Evolutionary conservation across 2,329 filamentous ascomycete genomes (phyloP).

Genomic region (Byssoonygena ceratinophila): DNA sequence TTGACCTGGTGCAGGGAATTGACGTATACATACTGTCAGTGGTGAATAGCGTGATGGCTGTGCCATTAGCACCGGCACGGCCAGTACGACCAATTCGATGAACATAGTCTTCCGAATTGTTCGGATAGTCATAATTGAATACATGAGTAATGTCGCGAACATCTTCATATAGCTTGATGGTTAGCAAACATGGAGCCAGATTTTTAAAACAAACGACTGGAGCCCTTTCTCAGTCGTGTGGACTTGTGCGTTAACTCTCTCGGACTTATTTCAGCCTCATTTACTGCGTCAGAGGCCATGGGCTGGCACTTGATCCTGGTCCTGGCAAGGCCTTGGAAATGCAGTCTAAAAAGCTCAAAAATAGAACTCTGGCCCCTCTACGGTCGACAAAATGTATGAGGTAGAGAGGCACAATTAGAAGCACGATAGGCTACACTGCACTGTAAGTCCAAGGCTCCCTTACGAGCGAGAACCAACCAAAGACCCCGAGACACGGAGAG

Average conservation of each 20-base stretch:
- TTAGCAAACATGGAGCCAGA: slow-evolving; percentile 62
- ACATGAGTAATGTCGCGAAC: slow-evolving; percentile 99
- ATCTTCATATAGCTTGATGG: slow-evolving; percentile 66
- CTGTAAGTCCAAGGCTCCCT: slow-evolving; percentile 79
- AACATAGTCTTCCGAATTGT: slow-evolving; percentile 67
- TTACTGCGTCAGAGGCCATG: slow-evolving; percentile 41
- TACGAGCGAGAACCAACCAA: slow-evolving; percentile 61
- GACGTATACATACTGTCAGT: slow-evolving; percentile 75
- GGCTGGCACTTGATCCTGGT: slow-evolving; percentile 50
- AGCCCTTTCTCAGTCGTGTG: slow-evolving; percentile 50
- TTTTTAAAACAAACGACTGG: slow-evolving; percentile 34
- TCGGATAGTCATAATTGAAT: slow-evolving; percentile 99
- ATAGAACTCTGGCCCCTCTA: slow-evolving; percentile 71
- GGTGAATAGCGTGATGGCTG: slow-evolving; percentile 96
- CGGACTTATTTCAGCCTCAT: slow-evolving; percentile 36
- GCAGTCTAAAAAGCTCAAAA: slow-evolving; percentile 68
- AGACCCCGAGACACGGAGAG: slow-evolving; percentile 49
- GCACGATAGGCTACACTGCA: slow-evolving; percentile 62
- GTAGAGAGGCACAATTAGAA: slow-evolving; percentile 67
- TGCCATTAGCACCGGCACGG: slow-evolving; percentile 76
- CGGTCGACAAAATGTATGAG: slow-evolving; percentile 43
- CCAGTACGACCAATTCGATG: slow-evolving; percentile 59
- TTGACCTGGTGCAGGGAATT: neutral
- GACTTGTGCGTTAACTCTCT: slow-evolving; percentile 51
- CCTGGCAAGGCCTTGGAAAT: slow-evolving; percentile 59